A percentile compares a stretch with the other conserved stretches of the same genome.
These are phyloP conservation scores for Talaromyces sp. DNA, from an alignment of 2,329 filamentous ascomycete species.

Conservation along the genomic window DNA sequence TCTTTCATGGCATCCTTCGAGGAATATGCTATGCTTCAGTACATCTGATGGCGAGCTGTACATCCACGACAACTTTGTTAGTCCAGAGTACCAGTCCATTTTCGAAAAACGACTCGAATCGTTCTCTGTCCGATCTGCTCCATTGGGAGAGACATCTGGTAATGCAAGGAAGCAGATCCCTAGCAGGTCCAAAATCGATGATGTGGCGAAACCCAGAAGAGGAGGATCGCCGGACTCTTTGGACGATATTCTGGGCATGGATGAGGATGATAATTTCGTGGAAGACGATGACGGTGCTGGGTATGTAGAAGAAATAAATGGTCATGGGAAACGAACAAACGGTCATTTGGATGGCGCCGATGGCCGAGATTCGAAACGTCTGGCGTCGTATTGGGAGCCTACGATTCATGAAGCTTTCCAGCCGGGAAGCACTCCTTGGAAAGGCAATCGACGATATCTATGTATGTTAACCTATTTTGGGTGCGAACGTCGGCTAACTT, in stretches of 20 bases:
- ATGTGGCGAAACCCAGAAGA: slow-evolving; percentile 51
- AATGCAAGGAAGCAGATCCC: slow-evolving; percentile 55
- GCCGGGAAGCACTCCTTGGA: slow-evolving; percentile 92
- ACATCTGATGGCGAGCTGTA: slow-evolving; percentile 91
- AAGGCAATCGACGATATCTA: slow-evolving; percentile 87
- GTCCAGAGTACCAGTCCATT: slow-evolving; percentile 47
- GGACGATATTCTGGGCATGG: slow-evolving; percentile 74
- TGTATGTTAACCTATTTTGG: slow-evolving; percentile 47
- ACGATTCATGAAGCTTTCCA: slow-evolving; percentile 83
- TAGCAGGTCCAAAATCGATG: slow-evolving; percentile 56
- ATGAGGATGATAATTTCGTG: slow-evolving; percentile 78
- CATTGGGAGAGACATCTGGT: slow-evolving; percentile 65
- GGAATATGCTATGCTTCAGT: slow-evolving; percentile 87
- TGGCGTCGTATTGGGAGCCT: slow-evolving; percentile 54
- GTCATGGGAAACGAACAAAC: slow-evolving; percentile 61
- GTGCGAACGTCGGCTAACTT: slow-evolving; percentile 25
- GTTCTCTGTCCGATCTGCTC: slow-evolving; percentile 82
- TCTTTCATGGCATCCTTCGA: slow-evolving; percentile 83
- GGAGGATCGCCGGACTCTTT: slow-evolving; percentile 70
- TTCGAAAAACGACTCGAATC: slow-evolving; percentile 61
- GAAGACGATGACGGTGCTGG: slow-evolving; percentile 96
- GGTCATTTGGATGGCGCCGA: slow-evolving; percentile 47
- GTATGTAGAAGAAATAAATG: slow-evolving; percentile 64
- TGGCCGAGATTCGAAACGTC: slow-evolving; percentile 51
- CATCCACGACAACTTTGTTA: slow-evolving; percentile 66